Conservation (phyloP, 352 stramenopile genomes). For the Ophiocytium majus region DNA sequence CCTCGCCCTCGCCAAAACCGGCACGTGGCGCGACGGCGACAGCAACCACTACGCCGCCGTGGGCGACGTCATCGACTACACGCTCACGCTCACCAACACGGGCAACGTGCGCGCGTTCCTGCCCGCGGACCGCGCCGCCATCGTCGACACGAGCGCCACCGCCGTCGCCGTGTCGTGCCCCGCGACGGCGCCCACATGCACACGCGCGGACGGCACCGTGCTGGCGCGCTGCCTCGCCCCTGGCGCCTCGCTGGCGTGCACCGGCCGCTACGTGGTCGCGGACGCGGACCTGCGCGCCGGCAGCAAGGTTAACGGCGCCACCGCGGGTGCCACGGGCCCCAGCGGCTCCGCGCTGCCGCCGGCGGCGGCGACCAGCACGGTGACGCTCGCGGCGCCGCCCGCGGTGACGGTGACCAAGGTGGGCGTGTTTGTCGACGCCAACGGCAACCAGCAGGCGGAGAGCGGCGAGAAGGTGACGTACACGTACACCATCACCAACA, state of each 20-base stretch:
- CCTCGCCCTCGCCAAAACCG: background rate
- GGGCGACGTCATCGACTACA: conserved; percentile 18
- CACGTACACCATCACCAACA: conserved; percentile 21
- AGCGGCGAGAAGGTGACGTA: conserved; percentile 24
- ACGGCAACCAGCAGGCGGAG: background rate
- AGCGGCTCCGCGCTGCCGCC: background rate
- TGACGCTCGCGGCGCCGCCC: background rate
- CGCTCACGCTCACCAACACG: conserved; percentile 21
- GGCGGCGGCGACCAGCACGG: background rate
- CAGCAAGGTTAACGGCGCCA: background rate
- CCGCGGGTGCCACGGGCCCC: conserved; percentile 9
- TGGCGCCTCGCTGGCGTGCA: background rate
- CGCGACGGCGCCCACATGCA: background rate
- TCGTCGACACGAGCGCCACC: background rate
- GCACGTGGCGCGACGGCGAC: background rate
- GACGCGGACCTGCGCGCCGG: conserved; percentile 15
- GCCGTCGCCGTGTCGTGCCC: conserved; percentile 16
- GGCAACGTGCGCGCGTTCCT: conserved; percentile 24
- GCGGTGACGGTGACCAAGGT: background rate
- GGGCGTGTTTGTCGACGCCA: background rate
- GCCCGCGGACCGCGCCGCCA: background rate
- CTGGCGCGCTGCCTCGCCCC: background rate
- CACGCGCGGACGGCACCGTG: conserved; percentile 14
- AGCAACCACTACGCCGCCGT: background rate
- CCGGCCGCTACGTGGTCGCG: background rate